A percentile compares a stretch with the other conserved stretches of the same genome.
phyloP scores from a whole-genome alignment of 169 alveolate species.

The Cryptosporidium sp. region DNA sequence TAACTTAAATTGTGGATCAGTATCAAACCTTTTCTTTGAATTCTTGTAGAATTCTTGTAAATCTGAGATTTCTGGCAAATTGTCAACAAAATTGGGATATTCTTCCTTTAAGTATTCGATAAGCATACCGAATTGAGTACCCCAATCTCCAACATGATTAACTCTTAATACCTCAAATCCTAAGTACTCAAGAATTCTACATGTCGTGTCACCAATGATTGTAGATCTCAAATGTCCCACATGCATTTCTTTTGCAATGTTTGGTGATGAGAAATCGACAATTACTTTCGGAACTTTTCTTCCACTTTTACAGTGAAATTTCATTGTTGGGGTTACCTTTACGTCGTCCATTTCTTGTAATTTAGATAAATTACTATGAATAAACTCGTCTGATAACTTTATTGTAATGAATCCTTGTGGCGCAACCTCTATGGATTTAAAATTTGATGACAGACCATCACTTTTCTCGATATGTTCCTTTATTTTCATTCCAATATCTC shows the following conservation, averaged over 20 bases:
- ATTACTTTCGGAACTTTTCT: slow-evolving; percentile 78
- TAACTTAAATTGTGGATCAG: slow-evolving; percentile 89
- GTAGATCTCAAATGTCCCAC: slow-evolving; percentile 99
- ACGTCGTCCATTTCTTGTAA: slow-evolving; percentile 75
- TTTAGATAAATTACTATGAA: slow-evolving; percentile 54
- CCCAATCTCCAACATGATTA: slow-evolving; percentile 99
- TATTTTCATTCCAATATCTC: slow-evolving; percentile 82
- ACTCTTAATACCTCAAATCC: slow-evolving; percentile 89
- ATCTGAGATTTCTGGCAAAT: slow-evolving; percentile 93
- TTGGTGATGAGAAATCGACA: slow-evolving; percentile 99
- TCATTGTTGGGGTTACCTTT: slow-evolving; percentile 75
- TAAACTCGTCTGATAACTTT: slow-evolving; percentile 76
- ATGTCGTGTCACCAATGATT: slow-evolving; percentile 95
- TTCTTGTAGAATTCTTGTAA: slow-evolving; percentile 94
- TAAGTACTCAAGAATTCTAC: slow-evolving; percentile 90
- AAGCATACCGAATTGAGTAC: slow-evolving; percentile 99
- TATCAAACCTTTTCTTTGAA: slow-evolving; percentile 93
- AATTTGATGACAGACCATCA: slow-evolving; percentile 25
- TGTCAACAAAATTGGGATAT: slow-evolving; percentile 92
- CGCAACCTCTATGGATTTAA: slow-evolving; percentile 84
- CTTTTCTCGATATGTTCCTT: slow-evolving; percentile 78
- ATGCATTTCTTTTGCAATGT: slow-evolving; percentile 99
- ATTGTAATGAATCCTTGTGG: slow-evolving; percentile 85
- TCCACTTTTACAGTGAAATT: slow-evolving; percentile 43
- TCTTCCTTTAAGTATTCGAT: slow-evolving; percentile 90